Base-by-base conservation (phyloP, 768 basidiomycete species). In the Rhizopogon sp. region DNA sequence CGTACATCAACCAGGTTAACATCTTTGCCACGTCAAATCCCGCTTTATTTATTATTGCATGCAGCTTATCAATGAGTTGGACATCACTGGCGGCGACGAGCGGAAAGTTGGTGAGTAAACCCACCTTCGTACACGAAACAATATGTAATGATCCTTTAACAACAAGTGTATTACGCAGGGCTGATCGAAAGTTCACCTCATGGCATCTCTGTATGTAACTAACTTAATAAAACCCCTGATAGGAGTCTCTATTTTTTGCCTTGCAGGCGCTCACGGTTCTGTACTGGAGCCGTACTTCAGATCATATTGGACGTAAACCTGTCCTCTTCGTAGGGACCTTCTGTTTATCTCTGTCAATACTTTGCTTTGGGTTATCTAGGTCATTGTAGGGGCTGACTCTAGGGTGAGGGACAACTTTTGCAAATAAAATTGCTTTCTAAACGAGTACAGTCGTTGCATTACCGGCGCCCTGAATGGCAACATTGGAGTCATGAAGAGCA, bases 401-500 rank as follows among this genome's bases (percentile, higher is more conserved):
- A 52, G 85, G 84, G 84, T 84, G 56, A 25, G 62, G 8, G 37
- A 37, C 22, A 50, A 37, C 9, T 8, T 53, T 22, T 28, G 47
- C 50, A 35, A 6, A 6, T 5, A 16, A 5, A 44, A 8, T 43
- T 1, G 25, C 3, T 44, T 14, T 43, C 52, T 13, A 5, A 52
- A 33, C 13, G 7, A n/a, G 25, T 39, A 60, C 53, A 71, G 72
- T 37, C 87, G 88, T n/a, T 88, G 86, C 59, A 68, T 88, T 16
- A 82, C 81, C 44, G 87, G 87, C 3, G 70, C 84, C 50, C 66
- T 89, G 20, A 86, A 87, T 57, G 87, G 86, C 39, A 87, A 87
- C 61, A 77, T 83, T 5, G 85, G 81, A 5, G 85, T 90, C 28
- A 84, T 88, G 77, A 90, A 88, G 63, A 85, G 82, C 59, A 80